These are phyloP conservation scores for Balakata baccata DNA, from an alignment of 345 rosid species.

Conservation along the genomic window DNA sequence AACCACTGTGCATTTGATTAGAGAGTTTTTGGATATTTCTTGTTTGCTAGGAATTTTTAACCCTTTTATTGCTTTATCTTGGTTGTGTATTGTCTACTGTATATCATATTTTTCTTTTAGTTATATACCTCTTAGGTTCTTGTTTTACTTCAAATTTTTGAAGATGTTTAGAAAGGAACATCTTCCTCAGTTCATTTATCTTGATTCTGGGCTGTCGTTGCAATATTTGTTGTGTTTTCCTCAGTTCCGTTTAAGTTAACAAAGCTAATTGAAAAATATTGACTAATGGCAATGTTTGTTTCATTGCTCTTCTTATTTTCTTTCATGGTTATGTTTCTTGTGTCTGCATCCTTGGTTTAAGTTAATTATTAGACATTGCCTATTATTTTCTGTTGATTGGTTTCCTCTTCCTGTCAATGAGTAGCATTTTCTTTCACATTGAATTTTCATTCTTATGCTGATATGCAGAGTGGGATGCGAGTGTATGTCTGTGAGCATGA, in stretches of 20 bases:
- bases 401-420: background rate
- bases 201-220: background rate
- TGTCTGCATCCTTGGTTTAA: background rate
- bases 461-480: constrained; percentile 71
- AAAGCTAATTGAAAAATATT: background rate
- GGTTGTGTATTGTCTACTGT: no score
- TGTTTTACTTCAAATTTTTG: no score
- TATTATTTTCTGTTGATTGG: constrained; percentile 3
- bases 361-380: background rate
- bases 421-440: constrained; percentile 1
- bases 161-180: no score
- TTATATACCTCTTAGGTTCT: no score
- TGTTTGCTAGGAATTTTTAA: no score
- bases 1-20: no score
- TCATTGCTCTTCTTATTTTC: background rate
- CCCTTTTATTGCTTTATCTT: no score
- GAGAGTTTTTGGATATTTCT: no score
- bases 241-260: background rate
- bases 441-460: constrained; percentile 6
- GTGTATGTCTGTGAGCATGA: constrained; percentile 80
- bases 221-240: background rate
- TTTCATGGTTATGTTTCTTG: background rate
- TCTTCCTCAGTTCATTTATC: no score
- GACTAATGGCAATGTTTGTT: background rate
- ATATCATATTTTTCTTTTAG: no score